These are phyloP conservation scores for Neurospora sp. DNA, from an alignment of 495 filamentous ascomycete genomes.

Conservation along the genomic window DNA sequence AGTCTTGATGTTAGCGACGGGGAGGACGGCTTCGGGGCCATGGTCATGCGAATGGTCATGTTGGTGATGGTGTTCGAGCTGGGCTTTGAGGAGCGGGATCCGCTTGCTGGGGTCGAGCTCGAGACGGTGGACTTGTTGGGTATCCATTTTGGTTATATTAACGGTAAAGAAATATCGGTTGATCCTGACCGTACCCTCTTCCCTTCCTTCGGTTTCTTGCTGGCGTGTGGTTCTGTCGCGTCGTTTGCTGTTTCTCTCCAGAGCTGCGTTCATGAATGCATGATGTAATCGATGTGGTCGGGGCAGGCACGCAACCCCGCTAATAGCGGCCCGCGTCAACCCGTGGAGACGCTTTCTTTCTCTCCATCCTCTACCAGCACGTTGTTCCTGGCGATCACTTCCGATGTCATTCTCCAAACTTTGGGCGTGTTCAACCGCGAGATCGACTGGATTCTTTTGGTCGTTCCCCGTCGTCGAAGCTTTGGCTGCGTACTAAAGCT, in stretches of 20 bases:
- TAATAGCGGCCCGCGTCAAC: background rate
- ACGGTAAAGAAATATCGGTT: no score
- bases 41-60: conserved; percentile 1
- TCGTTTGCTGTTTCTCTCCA: background rate
- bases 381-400: background rate
- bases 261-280: background rate
- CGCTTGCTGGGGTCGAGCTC: conserved; percentile 14
- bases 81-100: conserved; percentile 11
- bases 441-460: no score
- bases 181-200: no score
- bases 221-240: background rate
- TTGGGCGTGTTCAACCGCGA: background rate
- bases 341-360: background rate
- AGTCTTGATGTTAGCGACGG: conserved; percentile 8
- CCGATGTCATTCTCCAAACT: background rate
- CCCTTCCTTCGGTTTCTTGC: no score
- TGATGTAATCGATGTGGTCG: background rate
- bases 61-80: background rate
- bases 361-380: background rate
- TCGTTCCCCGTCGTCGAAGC: no score
- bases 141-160: background rate
- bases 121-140: conserved; percentile 4
- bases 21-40: conserved; percentile 5
- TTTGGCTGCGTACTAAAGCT: background rate
- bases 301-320: background rate